Evolutionary conservation across 2,329 filamentous ascomycete species (phyloP), one percentile per base, ranked within the genome.

Genomic region (Orbilia blumenaviensis): DNA sequence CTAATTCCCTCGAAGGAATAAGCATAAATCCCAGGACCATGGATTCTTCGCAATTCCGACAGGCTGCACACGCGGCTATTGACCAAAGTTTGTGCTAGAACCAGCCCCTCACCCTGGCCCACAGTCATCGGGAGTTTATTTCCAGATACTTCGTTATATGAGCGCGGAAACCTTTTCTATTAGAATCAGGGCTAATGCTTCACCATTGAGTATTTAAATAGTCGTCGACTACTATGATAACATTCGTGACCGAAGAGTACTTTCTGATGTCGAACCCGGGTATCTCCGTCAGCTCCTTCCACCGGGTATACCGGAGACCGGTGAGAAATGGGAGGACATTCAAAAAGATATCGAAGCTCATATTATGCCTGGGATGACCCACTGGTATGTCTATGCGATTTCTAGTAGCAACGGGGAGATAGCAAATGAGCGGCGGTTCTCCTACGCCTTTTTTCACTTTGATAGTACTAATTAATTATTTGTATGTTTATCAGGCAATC

Each of bases 351-450:
- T 98, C 61, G 90, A 94, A 80, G 84, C 87, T 48, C 92, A 95
- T 82, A 97, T 98, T 81, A 89, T 97, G 82, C 94, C 94, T 0
- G 94, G 94, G 4, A 86, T 98, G 66, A 97, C 94, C 0, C 94
- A 97, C 84, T 98, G 94, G 87, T 87, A 81, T 48, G 82, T 69
- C 21, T 16, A 3, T n/a, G n/a, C n/a, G n/a, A n/a, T n/a, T n/a
- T n/a, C n/a, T n/a, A n/a, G n/a, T n/a, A n/a, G n/a, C n/a, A n/a
- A n/a, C n/a, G n/a, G n/a, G n/a, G n/a, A n/a, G n/a, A n/a, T n/a
- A n/a, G n/a, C n/a, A n/a, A n/a, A n/a, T n/a, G n/a, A n/a, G n/a
- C n/a, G n/a, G n/a, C n/a, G n/a, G n/a, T n/a, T n/a, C n/a, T n/a
- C n/a, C n/a, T n/a, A n/a, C n/a, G n/a, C n/a, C n/a, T n/a, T n/a